Evolutionary conservation across 805 yeast genomes (phyloP).

Genomic region (Vanderwaltozyma verrucispora): DNA sequence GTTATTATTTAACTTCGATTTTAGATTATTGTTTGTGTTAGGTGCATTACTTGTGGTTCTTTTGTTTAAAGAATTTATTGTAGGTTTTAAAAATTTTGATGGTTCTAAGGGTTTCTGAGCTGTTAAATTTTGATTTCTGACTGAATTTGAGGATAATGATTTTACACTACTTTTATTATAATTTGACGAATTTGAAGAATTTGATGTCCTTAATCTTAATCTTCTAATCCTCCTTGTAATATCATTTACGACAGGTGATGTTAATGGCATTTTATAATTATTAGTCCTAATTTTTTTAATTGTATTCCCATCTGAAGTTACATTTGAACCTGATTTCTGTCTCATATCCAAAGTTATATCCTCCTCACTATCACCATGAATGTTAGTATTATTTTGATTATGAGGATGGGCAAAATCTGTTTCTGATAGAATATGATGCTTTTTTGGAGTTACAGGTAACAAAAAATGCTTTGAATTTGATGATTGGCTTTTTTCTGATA

Average conservation of each 20-base stretch:
- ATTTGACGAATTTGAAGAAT: background rate
- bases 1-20: too few relatives aligned
- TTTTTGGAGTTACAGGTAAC: constrained; percentile 12
- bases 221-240: constrained; percentile 22
- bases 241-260: constrained; percentile 10
- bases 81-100: constrained; percentile 19
- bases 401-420: too few relatives aligned
- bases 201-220: constrained; percentile 10
- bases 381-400: too few relatives aligned
- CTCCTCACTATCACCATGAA: too few relatives aligned
- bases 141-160: constrained; percentile 5
- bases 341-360: too few relatives aligned
- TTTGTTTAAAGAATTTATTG: constrained; percentile 17
- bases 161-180: constrained; percentile 2
- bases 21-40: background rate
- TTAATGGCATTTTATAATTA: constrained; percentile 3
- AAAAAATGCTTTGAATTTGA: too few relatives aligned
- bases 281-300: constrained; percentile 7
- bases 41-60: background rate
- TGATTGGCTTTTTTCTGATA: constrained; percentile 2
- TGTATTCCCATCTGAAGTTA: background rate
- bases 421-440: constrained; percentile 3
- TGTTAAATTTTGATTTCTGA: constrained; percentile 14
- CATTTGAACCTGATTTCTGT: background rate
- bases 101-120: constrained; percentile 12